Evolutionary conservation across 2,329 filamentous ascomycete genomes (phyloP), one percentile per base, ranked within the genome.

Genomic region (Sodiomyces alkalinus): DNA sequence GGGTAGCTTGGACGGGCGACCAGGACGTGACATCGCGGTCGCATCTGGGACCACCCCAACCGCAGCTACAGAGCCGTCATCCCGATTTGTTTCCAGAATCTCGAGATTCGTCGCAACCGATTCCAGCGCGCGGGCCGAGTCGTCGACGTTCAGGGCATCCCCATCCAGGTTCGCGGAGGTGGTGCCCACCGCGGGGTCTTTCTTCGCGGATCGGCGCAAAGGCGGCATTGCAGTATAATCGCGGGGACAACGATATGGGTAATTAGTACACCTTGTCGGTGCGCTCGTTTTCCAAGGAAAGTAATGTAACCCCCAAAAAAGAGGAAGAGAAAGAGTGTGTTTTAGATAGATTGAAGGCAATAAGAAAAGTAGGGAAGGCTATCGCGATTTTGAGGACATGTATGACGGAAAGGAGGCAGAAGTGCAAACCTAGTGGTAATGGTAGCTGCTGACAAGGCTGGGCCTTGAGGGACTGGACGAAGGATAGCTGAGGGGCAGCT

Each of bases 1-100:
- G 4, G 66, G 64, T 15, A 72, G 42, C 39, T 48, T 54, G 12
- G 55, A 49, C n/a, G n/a, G n/a, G 19, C 33, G 31, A 19, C 26
- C 27, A 11, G 25, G 21, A 22, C 28, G 23, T 10, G 23, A 27
- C 22, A 25, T 16, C 22, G 16, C 22, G 9, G 22, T 17, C 23
- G 35, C 35, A 16, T 37, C 35, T 9, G 33, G 35, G 24, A 37
- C 31, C n/a, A 36, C 33, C 10, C 33, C 35, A 6, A 37, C 22
- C 17, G 35, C 35, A 17, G 35, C 35, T 15, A 37, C 24, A 9
- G 17, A 27, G 16, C 35, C 35, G 26, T 31, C 31, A 11, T 29
- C 20, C 2, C 33, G 33, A 6, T 29, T 29, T 11, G 31, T 36
- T n/a, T 27, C 31, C 13, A 37, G 27, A 14, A 28, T 23, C 27